Evolutionary conservation across 2,329 filamentous ascomycete genomes (phyloP).

Genomic region (Hypoxylon sp.): DNA sequence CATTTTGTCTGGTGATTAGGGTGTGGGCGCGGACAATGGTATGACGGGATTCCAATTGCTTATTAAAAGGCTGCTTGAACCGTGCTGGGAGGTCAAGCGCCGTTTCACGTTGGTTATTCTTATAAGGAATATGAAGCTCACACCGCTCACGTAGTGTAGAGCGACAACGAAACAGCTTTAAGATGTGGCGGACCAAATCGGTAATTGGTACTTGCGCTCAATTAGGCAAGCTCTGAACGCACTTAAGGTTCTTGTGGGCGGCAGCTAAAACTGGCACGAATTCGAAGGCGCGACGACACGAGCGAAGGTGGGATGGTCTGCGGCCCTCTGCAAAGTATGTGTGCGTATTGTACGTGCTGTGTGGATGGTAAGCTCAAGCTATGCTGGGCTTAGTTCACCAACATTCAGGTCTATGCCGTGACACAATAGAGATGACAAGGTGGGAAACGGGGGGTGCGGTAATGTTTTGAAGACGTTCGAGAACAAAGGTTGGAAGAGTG

Average conservation of each 20-base stretch:
- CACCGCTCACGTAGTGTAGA: slow-evolving; percentile 21
- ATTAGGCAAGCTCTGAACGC: slow-evolving; percentile 27
- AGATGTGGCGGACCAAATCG: slow-evolving; percentile 10
- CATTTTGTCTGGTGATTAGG: slow-evolving; percentile 58
- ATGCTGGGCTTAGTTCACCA: slow-evolving; percentile 11
- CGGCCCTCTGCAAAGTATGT: slow-evolving; percentile 14
- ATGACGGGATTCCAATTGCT: slow-evolving; percentile 30
- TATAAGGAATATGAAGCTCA: slow-evolving; percentile 24
- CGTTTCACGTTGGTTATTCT: slow-evolving; percentile 24
- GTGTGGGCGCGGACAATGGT: slow-evolving; percentile 14
- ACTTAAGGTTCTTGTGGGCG: slow-evolving; percentile 25
- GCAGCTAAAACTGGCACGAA: slow-evolving; percentile 34
- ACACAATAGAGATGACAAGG: slow-evolving; percentile 13
- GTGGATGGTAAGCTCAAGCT: slow-evolving; percentile 30
- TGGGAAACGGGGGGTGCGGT: not conserved
- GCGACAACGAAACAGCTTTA: slow-evolving; percentile 8
- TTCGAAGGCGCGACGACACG: slow-evolving; percentile 22
- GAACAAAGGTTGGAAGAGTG: slow-evolving; percentile 32
- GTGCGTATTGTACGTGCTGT: slow-evolving; percentile 3
- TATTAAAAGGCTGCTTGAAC: slow-evolving; percentile 23
- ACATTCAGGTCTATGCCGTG: slow-evolving; percentile 7
- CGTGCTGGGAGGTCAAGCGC: slow-evolving; percentile 24
- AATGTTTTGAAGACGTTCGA: slow-evolving; percentile 17
- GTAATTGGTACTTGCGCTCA: slow-evolving; percentile 23
- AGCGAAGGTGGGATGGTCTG: slow-evolving; percentile 30